Conservation (phyloP, 805 yeast genomes). For the Hanseniaspora pseudoguilliermondii region DNA sequence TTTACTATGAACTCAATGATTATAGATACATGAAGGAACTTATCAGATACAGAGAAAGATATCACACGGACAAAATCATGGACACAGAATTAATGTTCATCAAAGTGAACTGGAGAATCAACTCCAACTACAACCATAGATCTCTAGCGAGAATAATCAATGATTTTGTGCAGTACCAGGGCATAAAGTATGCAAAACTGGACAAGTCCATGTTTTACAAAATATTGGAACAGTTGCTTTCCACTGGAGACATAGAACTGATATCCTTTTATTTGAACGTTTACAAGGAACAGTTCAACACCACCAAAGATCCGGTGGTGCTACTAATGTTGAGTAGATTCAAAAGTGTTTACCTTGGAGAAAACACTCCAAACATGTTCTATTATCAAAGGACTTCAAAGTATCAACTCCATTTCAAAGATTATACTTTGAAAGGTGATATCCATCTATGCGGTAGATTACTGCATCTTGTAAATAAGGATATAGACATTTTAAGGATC, state of each 20-base stretch:
- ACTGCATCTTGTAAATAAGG: background rate
- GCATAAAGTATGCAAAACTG: background rate
- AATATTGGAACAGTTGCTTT: background rate
- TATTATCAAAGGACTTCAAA: background rate
- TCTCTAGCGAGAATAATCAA: background rate
- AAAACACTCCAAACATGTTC: background rate
- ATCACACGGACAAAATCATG: background rate
- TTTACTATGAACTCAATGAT: background rate
- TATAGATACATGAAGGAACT: conserved; percentile 3
- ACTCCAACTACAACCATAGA: background rate
- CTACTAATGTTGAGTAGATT: background rate
- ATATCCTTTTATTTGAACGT: background rate
- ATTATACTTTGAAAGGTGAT: background rate
- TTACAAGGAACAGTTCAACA: background rate
- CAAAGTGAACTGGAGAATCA: background rate
- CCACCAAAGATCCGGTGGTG: background rate
- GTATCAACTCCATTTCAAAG: background rate
- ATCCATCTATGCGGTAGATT: background rate
- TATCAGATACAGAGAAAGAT: conserved; percentile 1
- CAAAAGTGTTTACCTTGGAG: background rate
- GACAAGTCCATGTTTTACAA: background rate
- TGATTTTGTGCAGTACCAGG: background rate
- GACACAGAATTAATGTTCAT: background rate
- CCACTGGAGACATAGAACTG: background rate
- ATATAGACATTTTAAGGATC: background rate